A percentile compares a stretch with the other conserved stretches of the same genome.
Conservation (phyloP, 208 protist genomes). For the Crithidia fasciculata region DNA sequence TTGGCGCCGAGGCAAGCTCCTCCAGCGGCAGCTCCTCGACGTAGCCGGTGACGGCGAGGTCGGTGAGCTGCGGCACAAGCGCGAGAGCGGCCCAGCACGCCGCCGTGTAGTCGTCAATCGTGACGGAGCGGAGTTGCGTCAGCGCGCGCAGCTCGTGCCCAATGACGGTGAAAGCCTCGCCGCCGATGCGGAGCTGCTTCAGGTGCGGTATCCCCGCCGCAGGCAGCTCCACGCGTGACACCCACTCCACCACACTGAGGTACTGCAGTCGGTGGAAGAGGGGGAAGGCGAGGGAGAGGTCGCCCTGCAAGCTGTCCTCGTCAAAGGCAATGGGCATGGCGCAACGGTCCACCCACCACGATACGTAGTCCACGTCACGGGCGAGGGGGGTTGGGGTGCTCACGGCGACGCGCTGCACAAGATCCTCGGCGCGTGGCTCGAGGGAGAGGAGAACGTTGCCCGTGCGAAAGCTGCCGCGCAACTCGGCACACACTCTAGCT, state of each 20-base stretch:
- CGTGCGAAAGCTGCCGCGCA: constrained; percentile 4
- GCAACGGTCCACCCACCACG: constrained; percentile 13
- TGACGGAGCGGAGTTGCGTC: background rate
- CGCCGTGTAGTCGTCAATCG: background rate
- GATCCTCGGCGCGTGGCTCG: background rate
- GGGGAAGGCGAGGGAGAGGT: background rate
- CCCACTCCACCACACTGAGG: constrained; percentile 18
- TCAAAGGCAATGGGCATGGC: constrained; percentile 10
- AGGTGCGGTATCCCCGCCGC: constrained; percentile 4
- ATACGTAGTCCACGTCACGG: background rate
- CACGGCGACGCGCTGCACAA: constrained; percentile 11
- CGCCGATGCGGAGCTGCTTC: constrained; percentile 2
- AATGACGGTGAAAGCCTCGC: background rate
- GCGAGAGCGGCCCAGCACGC: constrained; percentile 3
- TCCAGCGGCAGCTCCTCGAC: constrained; percentile 7
- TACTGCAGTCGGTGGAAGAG: constrained; percentile 3
- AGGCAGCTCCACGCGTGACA: constrained; percentile 3
- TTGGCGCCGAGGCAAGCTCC: constrained; percentile 3
- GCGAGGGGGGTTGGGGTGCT: background rate
- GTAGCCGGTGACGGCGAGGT: background rate
- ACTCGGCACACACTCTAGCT: constrained; percentile 3
- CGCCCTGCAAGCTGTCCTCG: constrained; percentile 7
- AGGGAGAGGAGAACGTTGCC: constrained; percentile 12
- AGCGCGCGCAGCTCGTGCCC: background rate
- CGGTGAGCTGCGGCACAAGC: constrained; percentile 3